Evolutionary conservation across 345 rosid genomes (phyloP).

Genomic region (Firmiana major): DNA sequence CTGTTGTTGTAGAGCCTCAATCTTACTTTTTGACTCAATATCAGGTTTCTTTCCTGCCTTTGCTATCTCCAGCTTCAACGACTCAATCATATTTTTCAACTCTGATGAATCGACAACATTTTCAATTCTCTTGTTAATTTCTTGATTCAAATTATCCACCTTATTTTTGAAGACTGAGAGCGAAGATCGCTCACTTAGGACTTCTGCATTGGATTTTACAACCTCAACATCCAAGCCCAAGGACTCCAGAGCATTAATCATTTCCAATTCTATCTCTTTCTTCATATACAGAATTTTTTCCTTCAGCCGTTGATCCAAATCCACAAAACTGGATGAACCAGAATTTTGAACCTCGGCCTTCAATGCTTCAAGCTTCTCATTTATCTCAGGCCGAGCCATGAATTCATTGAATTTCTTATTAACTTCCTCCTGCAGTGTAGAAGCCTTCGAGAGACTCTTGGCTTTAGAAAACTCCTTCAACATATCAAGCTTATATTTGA

Average conservation of each 20-base stretch:
- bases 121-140: slow-evolving; percentile 52
- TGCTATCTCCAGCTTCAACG: slow-evolving; percentile 56
- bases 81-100: slow-evolving; percentile 54
- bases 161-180: slow-evolving; percentile 33
- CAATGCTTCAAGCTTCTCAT: slow-evolving; percentile 61
- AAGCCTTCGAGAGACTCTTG: slow-evolving; percentile 39
- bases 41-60: slow-evolving; percentile 54
- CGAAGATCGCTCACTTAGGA: slow-evolving; percentile 30
- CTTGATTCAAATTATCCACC: slow-evolving; percentile 47
- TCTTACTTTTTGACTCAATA: slow-evolving; percentile 36
- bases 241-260: slow-evolving; percentile 46
- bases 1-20: slow-evolving; percentile 55
- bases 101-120: slow-evolving; percentile 48
- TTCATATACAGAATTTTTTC: slow-evolving; percentile 44
- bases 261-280: slow-evolving; percentile 53
- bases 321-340: slow-evolving; percentile 52
- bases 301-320: slow-evolving; percentile 50
- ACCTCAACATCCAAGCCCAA: slow-evolving; percentile 52
- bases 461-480: slow-evolving; percentile 62
- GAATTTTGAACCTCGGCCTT: slow-evolving; percentile 46
- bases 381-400: slow-evolving; percentile 47
- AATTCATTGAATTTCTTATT: slow-evolving; percentile 58
- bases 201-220: slow-evolving; percentile 36
- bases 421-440: slow-evolving; percentile 43
- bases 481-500: slow-evolving; percentile 68